phyloP scores from a whole-genome alignment of 1,284 basidiomycete species.

The Cystobasidium sp. region DNA sequence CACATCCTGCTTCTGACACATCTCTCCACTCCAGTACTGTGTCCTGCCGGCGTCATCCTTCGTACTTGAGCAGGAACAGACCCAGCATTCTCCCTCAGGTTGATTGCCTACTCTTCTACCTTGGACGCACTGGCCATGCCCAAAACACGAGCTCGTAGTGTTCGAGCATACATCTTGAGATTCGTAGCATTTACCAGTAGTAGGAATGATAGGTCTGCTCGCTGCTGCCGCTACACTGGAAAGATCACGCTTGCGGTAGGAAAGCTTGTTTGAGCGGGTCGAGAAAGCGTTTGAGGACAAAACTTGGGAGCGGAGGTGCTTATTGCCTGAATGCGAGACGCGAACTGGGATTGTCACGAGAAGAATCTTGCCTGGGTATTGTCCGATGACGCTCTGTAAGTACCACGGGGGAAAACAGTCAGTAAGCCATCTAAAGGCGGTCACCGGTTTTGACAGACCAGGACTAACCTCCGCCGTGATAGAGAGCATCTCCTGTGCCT shows the following conservation, averaged over 20 bases:
- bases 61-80: conserved; percentile 69
- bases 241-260: background rate
- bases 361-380: conserved; percentile 17
- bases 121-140: conserved; percentile 67
- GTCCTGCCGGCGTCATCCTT: conserved; percentile 63
- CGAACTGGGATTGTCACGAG: conserved; percentile 14
- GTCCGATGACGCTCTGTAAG: conserved; percentile 14
- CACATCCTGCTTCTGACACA: conserved; percentile 74
- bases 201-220: conserved; percentile 62
- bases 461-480: conserved; percentile 24
- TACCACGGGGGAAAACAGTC: background rate
- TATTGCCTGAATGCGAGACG: conserved; percentile 6
- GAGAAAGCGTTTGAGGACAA: conserved; percentile 12
- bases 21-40: conserved; percentile 69
- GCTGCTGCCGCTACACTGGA: conserved; percentile 10
- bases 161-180: conserved; percentile 65
- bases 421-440: background rate
- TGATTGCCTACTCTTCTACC: conserved; percentile 57
- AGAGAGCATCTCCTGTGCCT: conserved; percentile 38
- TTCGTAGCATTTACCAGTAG: conserved; percentile 67
- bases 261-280: conserved; percentile 15
- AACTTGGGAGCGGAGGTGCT: background rate
- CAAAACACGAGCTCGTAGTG: conserved; percentile 69
- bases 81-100: conserved; percentile 71
- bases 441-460: background rate